These are phyloP conservation scores for Eutypella sp. DNA, from an alignment of 2,329 filamentous ascomycete species.

Conservation along the genomic window DNA sequence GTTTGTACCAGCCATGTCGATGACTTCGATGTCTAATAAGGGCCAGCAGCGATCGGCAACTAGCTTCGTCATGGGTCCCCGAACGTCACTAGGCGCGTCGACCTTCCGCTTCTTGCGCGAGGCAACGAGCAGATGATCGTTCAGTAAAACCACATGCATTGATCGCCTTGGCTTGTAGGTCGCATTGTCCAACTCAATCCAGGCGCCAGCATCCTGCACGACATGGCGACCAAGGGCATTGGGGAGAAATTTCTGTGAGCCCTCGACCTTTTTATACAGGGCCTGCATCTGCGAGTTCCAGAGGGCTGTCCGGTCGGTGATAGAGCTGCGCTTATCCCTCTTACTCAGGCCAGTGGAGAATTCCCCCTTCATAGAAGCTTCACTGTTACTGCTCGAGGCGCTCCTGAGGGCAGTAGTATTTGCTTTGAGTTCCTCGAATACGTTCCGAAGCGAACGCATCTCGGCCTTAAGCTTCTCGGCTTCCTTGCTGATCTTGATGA, in stretches of 20 bases:
- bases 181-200: slow-evolving; percentile 95
- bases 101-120: slow-evolving; percentile 87
- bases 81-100: slow-evolving; percentile 54
- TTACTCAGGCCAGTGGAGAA: slow-evolving; percentile 56
- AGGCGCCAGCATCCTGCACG: slow-evolving; percentile 83
- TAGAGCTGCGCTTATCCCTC: slow-evolving; percentile 82
- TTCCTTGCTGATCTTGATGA: slow-evolving; percentile 99
- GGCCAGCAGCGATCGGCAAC: slow-evolving; percentile 95
- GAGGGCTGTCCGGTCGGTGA: slow-evolving; percentile 62
- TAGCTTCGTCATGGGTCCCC: slow-evolving; percentile 64
- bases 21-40: slow-evolving; percentile 84
- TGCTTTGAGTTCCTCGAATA: slow-evolving; percentile 88
- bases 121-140: slow-evolving; percentile 89
- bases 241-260: slow-evolving; percentile 93
- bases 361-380: slow-evolving; percentile 46
- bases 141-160: slow-evolving; percentile 87
- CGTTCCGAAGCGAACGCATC: slow-evolving; percentile 82
- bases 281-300: slow-evolving; percentile 72
- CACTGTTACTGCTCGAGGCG: slow-evolving; percentile 46
- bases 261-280: slow-evolving; percentile 95
- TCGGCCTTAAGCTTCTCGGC: slow-evolving; percentile 96
- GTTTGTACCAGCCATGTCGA: slow-evolving; percentile 71
- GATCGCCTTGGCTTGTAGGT: slow-evolving; percentile 90
- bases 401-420: slow-evolving; percentile 64
- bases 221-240: slow-evolving; percentile 89